phyloP scores from a whole-genome alignment of 495 filamentous ascomycete genomes.

The Cercophora scortea region DNA sequence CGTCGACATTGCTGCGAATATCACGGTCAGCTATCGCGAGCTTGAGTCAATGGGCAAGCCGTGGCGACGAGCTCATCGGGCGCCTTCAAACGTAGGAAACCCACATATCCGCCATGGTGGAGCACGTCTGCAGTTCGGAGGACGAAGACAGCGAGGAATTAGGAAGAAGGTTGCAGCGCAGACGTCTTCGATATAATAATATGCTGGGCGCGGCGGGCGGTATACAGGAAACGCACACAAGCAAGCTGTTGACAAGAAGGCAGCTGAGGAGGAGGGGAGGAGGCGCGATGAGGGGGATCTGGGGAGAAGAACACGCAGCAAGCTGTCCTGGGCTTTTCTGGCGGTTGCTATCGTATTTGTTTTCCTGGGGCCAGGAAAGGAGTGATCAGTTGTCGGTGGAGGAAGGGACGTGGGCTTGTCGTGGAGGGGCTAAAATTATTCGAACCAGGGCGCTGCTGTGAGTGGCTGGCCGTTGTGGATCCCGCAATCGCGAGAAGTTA shows the following conservation, averaged over 20 bases:
- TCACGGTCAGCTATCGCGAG: conserved; percentile 11
- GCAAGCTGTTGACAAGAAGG: neutral
- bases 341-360: conserved; percentile 13
- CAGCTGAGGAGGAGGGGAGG: neutral
- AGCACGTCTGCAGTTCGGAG: conserved; percentile 1
- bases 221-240: neutral
- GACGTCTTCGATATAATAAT: no score
- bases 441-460: conserved; percentile 1
- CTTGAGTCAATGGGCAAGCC: no score
- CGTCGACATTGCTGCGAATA: conserved; percentile 70
- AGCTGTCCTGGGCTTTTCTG: neutral
- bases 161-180: no score
- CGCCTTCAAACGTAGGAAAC: conserved; percentile 2
- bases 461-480: neutral
- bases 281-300: neutral
- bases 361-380: conserved; percentile 8
- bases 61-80: neutral
- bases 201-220: neutral
- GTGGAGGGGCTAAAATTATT: conserved; percentile 16
- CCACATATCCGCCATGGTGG: conserved; percentile 29
- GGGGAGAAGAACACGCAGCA: neutral
- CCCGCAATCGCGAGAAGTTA: conserved; percentile 1
- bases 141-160: neutral
- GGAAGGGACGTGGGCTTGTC: neutral
- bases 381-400: neutral